A percentile compares a stretch with the other conserved stretches of the same genome.
phyloP scores from a whole-genome alignment of 495 filamentous ascomycete genomes.

The Amorphotheca resinae region DNA sequence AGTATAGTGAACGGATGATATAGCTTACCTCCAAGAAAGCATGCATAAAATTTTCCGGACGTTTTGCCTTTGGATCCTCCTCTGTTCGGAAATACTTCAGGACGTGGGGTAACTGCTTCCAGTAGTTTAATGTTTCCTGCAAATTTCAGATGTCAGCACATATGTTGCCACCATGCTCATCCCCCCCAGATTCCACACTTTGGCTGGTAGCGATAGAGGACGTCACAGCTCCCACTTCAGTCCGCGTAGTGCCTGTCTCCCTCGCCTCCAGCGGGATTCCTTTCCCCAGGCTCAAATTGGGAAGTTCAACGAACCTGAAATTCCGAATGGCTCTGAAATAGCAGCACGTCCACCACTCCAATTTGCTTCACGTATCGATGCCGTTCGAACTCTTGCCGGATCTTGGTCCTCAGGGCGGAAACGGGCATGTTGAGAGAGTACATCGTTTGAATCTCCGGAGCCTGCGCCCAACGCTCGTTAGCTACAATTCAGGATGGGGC shows the following conservation, averaged over 20 bases:
- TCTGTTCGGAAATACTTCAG: constrained; percentile 94
- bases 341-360: constrained; percentile 71
- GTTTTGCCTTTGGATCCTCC: constrained; percentile 63
- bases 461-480: constrained; percentile 36
- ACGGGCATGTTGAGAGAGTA: constrained; percentile 86
- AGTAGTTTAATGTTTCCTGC: constrained; percentile 96
- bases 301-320: constrained; percentile 51
- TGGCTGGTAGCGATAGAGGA: too few species aligned
- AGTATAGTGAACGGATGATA: neutral
- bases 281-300: neutral
- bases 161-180: neutral
- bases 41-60: constrained; percentile 79
- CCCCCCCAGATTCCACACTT: too few species aligned
- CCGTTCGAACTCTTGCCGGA: constrained; percentile 94
- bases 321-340: constrained; percentile 79
- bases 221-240: too few species aligned
- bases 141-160: constrained; percentile 4
- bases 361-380: constrained; percentile 88
- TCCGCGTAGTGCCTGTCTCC: neutral
- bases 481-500: neutral
- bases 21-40: constrained; percentile 67
- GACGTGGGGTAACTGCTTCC: constrained; percentile 93
- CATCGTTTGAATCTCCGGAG: constrained; percentile 91
- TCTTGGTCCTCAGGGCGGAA: constrained; percentile 78
- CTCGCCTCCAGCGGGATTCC: neutral